These are phyloP conservation scores for Aphanomyces stellatus DNA, from an alignment of 352 stramenopile species.

Conservation along the genomic window DNA sequence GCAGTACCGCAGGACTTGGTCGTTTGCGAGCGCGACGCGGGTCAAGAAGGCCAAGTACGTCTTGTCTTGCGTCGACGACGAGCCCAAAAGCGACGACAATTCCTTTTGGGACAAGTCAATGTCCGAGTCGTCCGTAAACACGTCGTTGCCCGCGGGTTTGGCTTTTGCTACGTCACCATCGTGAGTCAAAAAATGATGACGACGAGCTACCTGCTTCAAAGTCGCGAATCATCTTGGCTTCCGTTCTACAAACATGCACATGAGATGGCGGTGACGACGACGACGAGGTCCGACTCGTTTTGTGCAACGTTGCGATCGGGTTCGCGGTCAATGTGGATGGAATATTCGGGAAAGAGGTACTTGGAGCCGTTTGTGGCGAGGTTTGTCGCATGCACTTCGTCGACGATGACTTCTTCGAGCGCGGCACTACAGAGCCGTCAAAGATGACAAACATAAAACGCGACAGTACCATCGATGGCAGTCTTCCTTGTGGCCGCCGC, in stretches of 20 bases:
- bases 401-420: slow-evolving; percentile 34
- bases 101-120: slow-evolving; percentile 71
- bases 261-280: background rate
- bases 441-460: background rate
- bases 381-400: slow-evolving; percentile 23
- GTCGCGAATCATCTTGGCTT: slow-evolving; percentile 61
- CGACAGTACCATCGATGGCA: slow-evolving; percentile 42
- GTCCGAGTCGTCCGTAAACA: slow-evolving; percentile 59
- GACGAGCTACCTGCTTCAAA: slow-evolving; percentile 47
- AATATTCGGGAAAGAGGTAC: slow-evolving; percentile 65
- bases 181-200: background rate
- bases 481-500: slow-evolving; percentile 59
- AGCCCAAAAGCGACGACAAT: slow-evolving; percentile 60
- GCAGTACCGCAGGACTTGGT: slow-evolving; percentile 84
- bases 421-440: slow-evolving; percentile 26
- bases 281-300: slow-evolving; percentile 37
- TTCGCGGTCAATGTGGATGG: slow-evolving; percentile 73
- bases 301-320: slow-evolving; percentile 45
- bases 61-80: slow-evolving; percentile 47
- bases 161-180: no score
- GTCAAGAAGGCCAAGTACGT: slow-evolving; percentile 76
- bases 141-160: slow-evolving; percentile 31
- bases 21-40: slow-evolving; percentile 67
- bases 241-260: slow-evolving; percentile 23
- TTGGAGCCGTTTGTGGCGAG: slow-evolving; percentile 47